These are phyloP conservation scores for Peronosclerospora sorghi DNA, from an alignment of 352 stramenopile genomes.

Conservation along the genomic window DNA sequence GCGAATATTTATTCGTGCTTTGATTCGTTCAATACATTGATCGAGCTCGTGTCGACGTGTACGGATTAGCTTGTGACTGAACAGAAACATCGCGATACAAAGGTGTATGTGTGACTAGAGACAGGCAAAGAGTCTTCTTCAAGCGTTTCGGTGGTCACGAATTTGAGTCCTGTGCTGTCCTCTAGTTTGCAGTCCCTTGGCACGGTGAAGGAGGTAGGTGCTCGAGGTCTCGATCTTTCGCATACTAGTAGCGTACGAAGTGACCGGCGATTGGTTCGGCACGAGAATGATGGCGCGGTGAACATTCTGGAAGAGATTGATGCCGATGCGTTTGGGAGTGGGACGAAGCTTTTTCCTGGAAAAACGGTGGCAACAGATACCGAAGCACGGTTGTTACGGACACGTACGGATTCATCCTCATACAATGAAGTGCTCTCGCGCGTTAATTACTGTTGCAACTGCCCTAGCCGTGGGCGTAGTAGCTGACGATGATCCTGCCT, in stretches of 20 bases:
- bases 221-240: conserved; percentile 9
- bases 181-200: conserved; percentile 17
- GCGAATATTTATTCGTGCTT: conserved; percentile 85
- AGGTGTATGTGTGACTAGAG: conserved; percentile 69
- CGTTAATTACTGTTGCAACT: too few species aligned
- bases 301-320: conserved; percentile 72
- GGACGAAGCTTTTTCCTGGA: conserved; percentile 48
- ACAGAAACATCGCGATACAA: conserved; percentile 55
- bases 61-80: conserved; percentile 56
- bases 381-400: conserved; percentile 69
- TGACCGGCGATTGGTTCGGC: conserved; percentile 12
- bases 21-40: conserved; percentile 82
- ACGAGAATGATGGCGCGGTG: conserved; percentile 13
- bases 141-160: conserved; percentile 67
- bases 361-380: conserved; percentile 62
- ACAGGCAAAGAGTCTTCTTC: conserved; percentile 31
- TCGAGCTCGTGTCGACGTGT: conserved; percentile 61
- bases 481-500: too few species aligned
- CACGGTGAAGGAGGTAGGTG: conserved; percentile 7
- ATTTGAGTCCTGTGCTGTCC: conserved; percentile 29
- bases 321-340: conserved; percentile 62
- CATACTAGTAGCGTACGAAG: conserved; percentile 17
- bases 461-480: too few species aligned
- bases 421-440: too few species aligned
- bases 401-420: conserved; percentile 56